Evolutionary conservation across 2,329 filamentous ascomycete species (phyloP).

Genomic region (Cordyceps pruinosa): DNA sequence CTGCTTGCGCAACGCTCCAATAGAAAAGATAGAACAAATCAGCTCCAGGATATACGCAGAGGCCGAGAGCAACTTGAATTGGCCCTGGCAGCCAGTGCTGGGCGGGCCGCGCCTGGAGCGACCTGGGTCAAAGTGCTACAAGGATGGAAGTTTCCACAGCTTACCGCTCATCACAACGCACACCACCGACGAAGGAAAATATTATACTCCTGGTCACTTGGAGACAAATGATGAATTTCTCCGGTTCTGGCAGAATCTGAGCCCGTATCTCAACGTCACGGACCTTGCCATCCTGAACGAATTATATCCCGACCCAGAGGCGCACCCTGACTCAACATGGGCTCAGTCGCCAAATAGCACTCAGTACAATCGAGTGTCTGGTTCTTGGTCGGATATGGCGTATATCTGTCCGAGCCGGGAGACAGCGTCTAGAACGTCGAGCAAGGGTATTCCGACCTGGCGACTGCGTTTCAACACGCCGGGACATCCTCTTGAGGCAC

Average conservation of each 20-base stretch:
- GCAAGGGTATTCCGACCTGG: constrained; percentile 28
- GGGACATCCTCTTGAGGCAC: constrained; percentile 20
- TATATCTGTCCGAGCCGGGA: constrained; percentile 40
- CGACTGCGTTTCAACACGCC: constrained; percentile 33
- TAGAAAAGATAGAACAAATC: constrained; percentile 29
- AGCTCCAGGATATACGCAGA: constrained; percentile 32
- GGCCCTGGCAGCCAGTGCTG: constrained; percentile 43
- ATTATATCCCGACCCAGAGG: constrained; percentile 31
- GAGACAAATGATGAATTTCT: constrained; percentile 31
- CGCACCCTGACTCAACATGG: constrained; percentile 27
- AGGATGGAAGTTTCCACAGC: constrained; percentile 31
- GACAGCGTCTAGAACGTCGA: constrained; percentile 32
- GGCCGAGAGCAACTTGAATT: constrained; percentile 33
- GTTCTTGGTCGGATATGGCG: constrained; percentile 38
- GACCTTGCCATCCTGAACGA: constrained; percentile 24
- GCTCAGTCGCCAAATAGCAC: constrained; percentile 32
- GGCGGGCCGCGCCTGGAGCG: constrained; percentile 40
- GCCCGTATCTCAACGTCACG: constrained; percentile 21
- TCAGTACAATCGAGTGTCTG: constrained; percentile 37
- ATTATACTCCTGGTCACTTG: constrained; percentile 24
- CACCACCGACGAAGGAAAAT: constrained; percentile 31
- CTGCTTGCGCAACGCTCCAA: constrained; percentile 32
- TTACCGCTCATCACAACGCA: constrained; percentile 31
- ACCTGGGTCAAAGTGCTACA: constrained; percentile 33
- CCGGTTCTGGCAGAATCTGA: constrained; percentile 30